A percentile compares a stretch with the other conserved stretches of the same genome.
Evolutionary conservation across 2,329 filamentous ascomycete genomes (phyloP).

Genomic region (Aspergillus ustus): DNA sequence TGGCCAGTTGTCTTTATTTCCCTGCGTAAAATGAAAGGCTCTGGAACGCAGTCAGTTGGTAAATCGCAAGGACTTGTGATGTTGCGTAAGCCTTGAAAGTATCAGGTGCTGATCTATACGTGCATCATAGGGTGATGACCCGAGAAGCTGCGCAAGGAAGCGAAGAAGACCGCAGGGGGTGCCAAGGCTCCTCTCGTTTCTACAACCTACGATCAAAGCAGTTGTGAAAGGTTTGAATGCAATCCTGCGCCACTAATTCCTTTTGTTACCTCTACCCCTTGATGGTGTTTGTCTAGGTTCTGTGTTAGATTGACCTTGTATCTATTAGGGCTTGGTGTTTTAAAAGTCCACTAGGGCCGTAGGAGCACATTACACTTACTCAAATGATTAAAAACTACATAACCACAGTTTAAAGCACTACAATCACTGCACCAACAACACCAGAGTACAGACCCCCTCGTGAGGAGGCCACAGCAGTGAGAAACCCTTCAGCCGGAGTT

Average conservation of each 20-base stretch:
- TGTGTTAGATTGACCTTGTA: too few relatives aligned
- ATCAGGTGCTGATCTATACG: neutral
- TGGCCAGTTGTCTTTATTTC: neutral
- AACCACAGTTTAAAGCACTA: too few relatives aligned
- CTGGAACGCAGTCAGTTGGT: slow-evolving; percentile 7
- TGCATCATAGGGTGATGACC: neutral
- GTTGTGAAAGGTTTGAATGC: neutral
- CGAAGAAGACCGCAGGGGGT: neutral
- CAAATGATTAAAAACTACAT: too few relatives aligned
- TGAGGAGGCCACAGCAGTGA: too few relatives aligned
- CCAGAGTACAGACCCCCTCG: too few relatives aligned
- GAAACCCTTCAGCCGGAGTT: too few relatives aligned
- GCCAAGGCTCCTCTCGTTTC: neutral
- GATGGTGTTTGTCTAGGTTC: too few relatives aligned
- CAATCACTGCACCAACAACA: too few relatives aligned
- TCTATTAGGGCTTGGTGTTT: too few relatives aligned
- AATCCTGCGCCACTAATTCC: neutral
- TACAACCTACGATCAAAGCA: neutral
- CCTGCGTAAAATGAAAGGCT: neutral
- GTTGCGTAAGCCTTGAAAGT: too few relatives aligned
- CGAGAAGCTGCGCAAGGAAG: neutral
- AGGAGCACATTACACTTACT: too few relatives aligned
- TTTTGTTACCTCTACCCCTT: neutral
- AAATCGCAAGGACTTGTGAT: neutral
- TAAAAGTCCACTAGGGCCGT: too few relatives aligned